Evolutionary conservation across 148 eudicot species (phyloP).

Genomic region (Rhododendron simsii): DNA sequence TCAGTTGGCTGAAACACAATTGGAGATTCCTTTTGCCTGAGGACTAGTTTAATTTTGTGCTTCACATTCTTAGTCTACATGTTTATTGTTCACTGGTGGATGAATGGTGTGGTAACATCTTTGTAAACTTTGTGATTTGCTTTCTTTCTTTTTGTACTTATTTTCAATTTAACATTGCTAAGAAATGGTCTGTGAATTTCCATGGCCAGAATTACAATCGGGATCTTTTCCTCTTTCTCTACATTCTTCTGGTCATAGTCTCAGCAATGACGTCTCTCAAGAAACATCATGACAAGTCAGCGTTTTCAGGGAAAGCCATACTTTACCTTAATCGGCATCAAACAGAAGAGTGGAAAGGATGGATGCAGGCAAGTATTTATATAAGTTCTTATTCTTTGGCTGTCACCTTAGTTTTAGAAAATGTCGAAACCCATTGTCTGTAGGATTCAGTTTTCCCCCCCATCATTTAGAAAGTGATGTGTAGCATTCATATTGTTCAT

Average conservation of each 20-base stretch:
- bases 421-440: not conserved
- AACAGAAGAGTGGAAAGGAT: slow-evolving; percentile 98
- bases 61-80: slow-evolving; percentile 21
- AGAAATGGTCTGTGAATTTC: not conserved
- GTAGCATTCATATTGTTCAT: not conserved
- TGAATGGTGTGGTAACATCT: not conserved
- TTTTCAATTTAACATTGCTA: not conserved
- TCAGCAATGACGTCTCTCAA: slow-evolving; percentile 77
- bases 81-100: slow-evolving; percentile 32
- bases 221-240: slow-evolving; percentile 80
- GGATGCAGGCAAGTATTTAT: slow-evolving; percentile 82
- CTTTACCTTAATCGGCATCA: slow-evolving; percentile 91
- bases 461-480: not conserved
- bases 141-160: not conserved
- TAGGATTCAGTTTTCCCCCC: not conserved
- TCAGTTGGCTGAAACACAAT: not conserved
- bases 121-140: not conserved
- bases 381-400: not conserved
- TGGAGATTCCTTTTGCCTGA: slow-evolving; percentile 43
- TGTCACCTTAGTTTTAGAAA: slow-evolving; percentile 4
- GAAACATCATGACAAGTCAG: slow-evolving; percentile 84
- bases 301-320: slow-evolving; percentile 74
- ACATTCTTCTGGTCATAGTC: slow-evolving; percentile 64
- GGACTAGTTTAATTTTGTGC: slow-evolving; percentile 56
- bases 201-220: slow-evolving; percentile 78